Evolutionary conservation across 257 asterid genomes (phyloP).

Genomic region (Thymus mandschuricus): DNA sequence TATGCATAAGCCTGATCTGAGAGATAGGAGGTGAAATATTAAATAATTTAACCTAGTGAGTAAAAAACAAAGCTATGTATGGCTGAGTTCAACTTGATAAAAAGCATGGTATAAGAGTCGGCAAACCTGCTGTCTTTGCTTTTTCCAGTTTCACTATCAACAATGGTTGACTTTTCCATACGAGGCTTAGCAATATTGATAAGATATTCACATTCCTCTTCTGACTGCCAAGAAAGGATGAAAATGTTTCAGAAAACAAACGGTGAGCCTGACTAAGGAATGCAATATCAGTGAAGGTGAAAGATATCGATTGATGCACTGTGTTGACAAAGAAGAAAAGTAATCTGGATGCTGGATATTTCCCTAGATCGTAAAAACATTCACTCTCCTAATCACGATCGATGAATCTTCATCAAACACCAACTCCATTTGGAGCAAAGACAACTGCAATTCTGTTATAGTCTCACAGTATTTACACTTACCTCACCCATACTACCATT

Average conservation of each 20-base stretch:
- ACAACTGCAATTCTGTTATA: conserved; percentile 20
- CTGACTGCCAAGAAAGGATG: conserved; percentile 58
- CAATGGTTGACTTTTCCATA: conserved; percentile 91
- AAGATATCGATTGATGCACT: not conserved
- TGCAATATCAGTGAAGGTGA: conserved; percentile 23
- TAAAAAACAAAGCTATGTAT: not conserved
- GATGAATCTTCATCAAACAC: conserved; percentile 8
- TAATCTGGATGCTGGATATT: conserved; percentile 13
- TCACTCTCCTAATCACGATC: conserved; percentile 10
- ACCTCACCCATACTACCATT: conserved; percentile 14
- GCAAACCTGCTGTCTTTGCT: conserved; percentile 90
- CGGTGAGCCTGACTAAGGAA: conserved; percentile 15
- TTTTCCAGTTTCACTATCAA: conserved; percentile 87
- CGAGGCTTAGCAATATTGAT: conserved; percentile 84
- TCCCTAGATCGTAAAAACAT: too few relatives aligned
- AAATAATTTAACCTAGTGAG: conserved; percentile 14
- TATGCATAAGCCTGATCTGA: conserved; percentile 5
- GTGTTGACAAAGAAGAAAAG: conserved; percentile 6
- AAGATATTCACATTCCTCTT: conserved; percentile 92
- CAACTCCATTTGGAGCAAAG: not conserved
- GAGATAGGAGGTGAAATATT: conserved; percentile 8
- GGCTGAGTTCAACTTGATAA: conserved; percentile 21
- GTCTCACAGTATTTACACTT: not conserved
- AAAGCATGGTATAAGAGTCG: conserved; percentile 1
- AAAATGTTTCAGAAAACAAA: conserved; percentile 22